Percentiles rank a stretch among this genome's conserved stretches.
These are phyloP conservation scores for Phytopythium aichiense DNA, from an alignment of 352 stramenopile species.

Conservation along the genomic window DNA sequence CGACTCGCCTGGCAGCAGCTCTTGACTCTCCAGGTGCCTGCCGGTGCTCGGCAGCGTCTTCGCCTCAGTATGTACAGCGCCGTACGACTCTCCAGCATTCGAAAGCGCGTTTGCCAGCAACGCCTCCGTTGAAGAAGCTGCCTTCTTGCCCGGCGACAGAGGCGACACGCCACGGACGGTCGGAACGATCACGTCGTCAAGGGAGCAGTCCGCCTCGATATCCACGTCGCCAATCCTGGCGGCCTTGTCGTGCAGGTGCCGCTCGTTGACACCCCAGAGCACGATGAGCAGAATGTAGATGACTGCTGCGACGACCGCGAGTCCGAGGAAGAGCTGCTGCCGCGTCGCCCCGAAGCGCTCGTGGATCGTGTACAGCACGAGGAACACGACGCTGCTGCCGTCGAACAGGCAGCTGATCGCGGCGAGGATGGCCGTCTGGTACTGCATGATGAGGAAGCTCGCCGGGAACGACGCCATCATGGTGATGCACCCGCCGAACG, in stretches of 20 bases:
- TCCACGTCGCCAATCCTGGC: conserved; percentile 11
- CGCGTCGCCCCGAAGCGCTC: conserved; percentile 40
- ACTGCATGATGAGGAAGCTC: conserved; percentile 67
- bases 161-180: background rate
- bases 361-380: conserved; percentile 56
- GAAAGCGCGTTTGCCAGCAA: conserved; percentile 20
- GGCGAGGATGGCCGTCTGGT: conserved; percentile 75
- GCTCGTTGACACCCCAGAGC: conserved; percentile 78
- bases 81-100: conserved; percentile 20
- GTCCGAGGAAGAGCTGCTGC: conserved; percentile 42
- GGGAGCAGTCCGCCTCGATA: conserved; percentile 11
- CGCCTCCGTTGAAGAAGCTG: conserved; percentile 16
- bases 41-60: conserved; percentile 18
- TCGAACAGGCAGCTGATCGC: conserved; percentile 79
- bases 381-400: conserved; percentile 68
- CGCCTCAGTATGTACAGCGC: conserved; percentile 15
- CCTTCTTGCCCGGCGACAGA: background rate
- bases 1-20: conserved; percentile 9
- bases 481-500: conserved; percentile 69
- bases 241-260: conserved; percentile 26
- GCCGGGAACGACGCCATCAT: conserved; percentile 80
- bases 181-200: conserved; percentile 1
- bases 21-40: conserved; percentile 12
- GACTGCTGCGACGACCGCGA: conserved; percentile 31
- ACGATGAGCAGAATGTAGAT: conserved; percentile 66